A percentile compares a stretch with the other conserved stretches of the same genome.
phyloP scores from a whole-genome alignment of 2,329 filamentous ascomycete genomes.

The Aspergillus tubingensis region DNA sequence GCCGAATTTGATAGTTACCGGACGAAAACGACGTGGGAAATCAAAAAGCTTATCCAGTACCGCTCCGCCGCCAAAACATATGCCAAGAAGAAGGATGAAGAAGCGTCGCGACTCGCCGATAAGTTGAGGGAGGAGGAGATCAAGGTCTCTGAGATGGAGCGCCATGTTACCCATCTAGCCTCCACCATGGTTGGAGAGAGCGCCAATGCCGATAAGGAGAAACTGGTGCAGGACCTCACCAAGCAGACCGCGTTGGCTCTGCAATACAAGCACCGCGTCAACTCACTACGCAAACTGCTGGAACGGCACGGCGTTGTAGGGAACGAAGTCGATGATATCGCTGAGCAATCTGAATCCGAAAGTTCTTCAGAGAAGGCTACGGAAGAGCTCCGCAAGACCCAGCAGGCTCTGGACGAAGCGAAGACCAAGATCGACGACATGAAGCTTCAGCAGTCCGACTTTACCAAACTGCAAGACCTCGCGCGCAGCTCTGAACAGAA shows the following conservation, averaged over 20 bases:
- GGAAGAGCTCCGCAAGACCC: constrained; percentile 34
- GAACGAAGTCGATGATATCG: constrained; percentile 23
- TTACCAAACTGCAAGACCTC: constrained; percentile 37
- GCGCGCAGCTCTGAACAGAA: constrained; percentile 45
- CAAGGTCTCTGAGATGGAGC: constrained; percentile 48
- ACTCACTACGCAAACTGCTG: constrained; percentile 38
- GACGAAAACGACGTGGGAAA: constrained; percentile 59
- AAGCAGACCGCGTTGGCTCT: constrained; percentile 48
- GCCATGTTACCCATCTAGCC: constrained; percentile 45
- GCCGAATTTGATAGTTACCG: constrained; percentile 61
- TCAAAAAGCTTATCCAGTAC: constrained; percentile 62
- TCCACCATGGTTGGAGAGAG: constrained; percentile 40
- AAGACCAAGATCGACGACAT: constrained; percentile 39
- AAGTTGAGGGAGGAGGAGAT: constrained; percentile 55
- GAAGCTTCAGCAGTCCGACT: constrained; percentile 33
- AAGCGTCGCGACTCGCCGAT: constrained; percentile 54
- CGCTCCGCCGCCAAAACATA: constrained; percentile 61
- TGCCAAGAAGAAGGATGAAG: constrained; percentile 60
- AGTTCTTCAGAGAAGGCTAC: constrained; percentile 19
- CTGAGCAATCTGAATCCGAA: constrained; percentile 25
- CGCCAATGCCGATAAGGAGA: constrained; percentile 39
- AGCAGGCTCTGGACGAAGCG: constrained; percentile 39
- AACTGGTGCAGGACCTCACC: constrained; percentile 45
- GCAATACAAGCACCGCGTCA: constrained; percentile 48
- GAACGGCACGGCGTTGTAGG: constrained; percentile 44